These are phyloP conservation scores for Tetrahymena malaccensis DNA, from an alignment of 73 alveolate genomes.

Conservation along the genomic window DNA sequence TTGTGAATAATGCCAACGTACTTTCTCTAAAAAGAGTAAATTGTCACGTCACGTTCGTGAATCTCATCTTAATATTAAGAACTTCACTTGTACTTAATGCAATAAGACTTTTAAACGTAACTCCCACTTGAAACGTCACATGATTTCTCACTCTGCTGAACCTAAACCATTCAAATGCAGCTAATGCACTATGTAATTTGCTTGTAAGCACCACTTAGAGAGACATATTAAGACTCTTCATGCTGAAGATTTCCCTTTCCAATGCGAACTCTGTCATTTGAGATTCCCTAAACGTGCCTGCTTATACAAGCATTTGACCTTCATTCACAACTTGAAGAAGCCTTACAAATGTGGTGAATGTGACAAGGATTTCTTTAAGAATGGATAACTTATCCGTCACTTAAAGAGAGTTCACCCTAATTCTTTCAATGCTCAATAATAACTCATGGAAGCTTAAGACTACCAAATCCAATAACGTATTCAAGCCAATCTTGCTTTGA, in stretches of 20 bases:
- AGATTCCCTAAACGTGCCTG: background rate
- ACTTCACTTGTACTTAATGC: background rate
- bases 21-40: background rate
- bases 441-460: background rate
- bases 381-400: background rate
- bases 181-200: background rate
- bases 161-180: background rate
- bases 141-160: background rate
- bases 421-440: background rate
- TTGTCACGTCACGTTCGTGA: background rate
- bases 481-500: background rate
- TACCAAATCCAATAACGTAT: background rate
- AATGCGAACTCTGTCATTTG: background rate
- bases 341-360: background rate
- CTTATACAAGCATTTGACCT: background rate
- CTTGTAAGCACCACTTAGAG: background rate
- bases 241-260: background rate
- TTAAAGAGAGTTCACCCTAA: background rate
- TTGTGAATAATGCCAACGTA: background rate
- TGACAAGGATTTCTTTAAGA: background rate
- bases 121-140: background rate
- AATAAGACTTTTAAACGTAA: background rate
- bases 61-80: background rate
- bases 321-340: background rate
- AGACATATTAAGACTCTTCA: background rate